Evolutionary conservation across 2,329 filamentous ascomycete species (phyloP), one percentile per base, ranked within the genome.

Genomic region (Neofusicoccum cordaticola): DNA sequence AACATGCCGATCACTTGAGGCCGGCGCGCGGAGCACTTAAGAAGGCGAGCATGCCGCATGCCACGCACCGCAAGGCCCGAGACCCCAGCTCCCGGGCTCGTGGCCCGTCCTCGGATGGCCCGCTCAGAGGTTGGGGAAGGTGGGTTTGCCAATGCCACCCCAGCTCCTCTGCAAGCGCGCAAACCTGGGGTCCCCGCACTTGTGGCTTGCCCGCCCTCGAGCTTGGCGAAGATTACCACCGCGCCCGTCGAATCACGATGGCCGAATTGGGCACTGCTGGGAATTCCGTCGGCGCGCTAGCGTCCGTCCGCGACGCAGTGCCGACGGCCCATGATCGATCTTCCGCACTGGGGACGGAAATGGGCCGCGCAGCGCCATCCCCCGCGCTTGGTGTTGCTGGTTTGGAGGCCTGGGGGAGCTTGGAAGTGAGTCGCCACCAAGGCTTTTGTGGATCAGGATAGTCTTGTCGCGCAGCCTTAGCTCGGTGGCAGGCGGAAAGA

Each of bases 171-270:
- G 39, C 15, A 31, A 31, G 47, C 15, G 17, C 8, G 39, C 53
- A 47, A 60, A 60, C n/a, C 27, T 37, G 56, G 56, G 42, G 56
- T 60, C 56, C 56, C 56, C 56, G 56, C 56, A 60, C 39, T 45
- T 44, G 41, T 58, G 53, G 53, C 41, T 58, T 42, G 41, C n/a
- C 27, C 8, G 15, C 41, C n/a, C 15, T 45, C 27, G 53, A 35
- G 56, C 42, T 45, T 45, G 56, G 41, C 41, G 19, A 7, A 11
- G 34, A 19, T 15, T 11, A 22, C 17, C 22, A 34, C 31, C 2
- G 6, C 27, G 34, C 8, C 53, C 8, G 41, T 35, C 53, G 27
- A 60, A 48, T 60, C 56, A 47, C 31, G 7, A 3, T 19, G n/a
- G n/a, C 2, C n/a, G 6, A n/a, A n/a, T n/a, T 39, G 22, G 35